Percentiles rank a stretch among this genome's conserved stretches.
These are phyloP conservation scores for Apiospora rasikravindrae DNA, from an alignment of 2,329 filamentous ascomycete genomes.

Conservation along the genomic window DNA sequence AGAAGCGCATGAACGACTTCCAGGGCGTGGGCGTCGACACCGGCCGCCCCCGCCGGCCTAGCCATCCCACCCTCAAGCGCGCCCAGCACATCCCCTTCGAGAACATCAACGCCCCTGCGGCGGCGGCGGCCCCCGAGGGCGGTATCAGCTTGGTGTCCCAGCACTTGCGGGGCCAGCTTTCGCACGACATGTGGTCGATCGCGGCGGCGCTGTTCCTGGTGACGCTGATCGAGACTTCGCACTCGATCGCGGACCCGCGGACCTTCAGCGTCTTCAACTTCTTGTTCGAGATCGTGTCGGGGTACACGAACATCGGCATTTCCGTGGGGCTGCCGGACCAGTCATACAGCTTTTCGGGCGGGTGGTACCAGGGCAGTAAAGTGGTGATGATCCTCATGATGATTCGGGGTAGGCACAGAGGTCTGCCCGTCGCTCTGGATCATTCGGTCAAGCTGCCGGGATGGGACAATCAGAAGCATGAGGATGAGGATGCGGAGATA, in stretches of 20 bases:
- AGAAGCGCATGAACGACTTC: constrained; percentile 31
- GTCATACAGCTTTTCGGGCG: constrained; percentile 80
- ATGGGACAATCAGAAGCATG: constrained; percentile 17
- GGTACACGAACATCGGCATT: constrained; percentile 93
- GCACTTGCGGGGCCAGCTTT: constrained; percentile 90
- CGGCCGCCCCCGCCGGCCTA: neutral
- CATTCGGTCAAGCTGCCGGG: constrained; percentile 29
- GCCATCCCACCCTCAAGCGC: constrained; percentile 25
- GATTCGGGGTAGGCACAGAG: constrained; percentile 71
- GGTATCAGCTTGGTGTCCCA: constrained; percentile 17
- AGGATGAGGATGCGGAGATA: constrained; percentile 23
- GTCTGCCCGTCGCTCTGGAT: constrained; percentile 69
- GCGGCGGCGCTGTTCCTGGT: constrained; percentile 94
- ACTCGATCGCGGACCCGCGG: constrained; percentile 64
- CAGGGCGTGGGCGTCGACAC: constrained; percentile 30
- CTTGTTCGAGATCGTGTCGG: constrained; percentile 86
- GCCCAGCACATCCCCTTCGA: constrained; percentile 26
- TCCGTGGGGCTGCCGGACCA: constrained; percentile 79
- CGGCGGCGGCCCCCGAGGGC: constrained; percentile 14
- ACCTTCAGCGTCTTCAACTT: constrained; percentile 69
- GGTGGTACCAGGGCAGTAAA: constrained; percentile 78
- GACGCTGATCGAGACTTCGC: constrained; percentile 80
- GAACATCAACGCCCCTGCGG: constrained; percentile 1
- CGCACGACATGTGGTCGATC: constrained; percentile 97
- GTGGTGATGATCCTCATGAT: constrained; percentile 73